These are phyloP conservation scores for Desmodesmus armatus DNA, from an alignment of 139 green algal genomes.

Conservation along the genomic window DNA sequence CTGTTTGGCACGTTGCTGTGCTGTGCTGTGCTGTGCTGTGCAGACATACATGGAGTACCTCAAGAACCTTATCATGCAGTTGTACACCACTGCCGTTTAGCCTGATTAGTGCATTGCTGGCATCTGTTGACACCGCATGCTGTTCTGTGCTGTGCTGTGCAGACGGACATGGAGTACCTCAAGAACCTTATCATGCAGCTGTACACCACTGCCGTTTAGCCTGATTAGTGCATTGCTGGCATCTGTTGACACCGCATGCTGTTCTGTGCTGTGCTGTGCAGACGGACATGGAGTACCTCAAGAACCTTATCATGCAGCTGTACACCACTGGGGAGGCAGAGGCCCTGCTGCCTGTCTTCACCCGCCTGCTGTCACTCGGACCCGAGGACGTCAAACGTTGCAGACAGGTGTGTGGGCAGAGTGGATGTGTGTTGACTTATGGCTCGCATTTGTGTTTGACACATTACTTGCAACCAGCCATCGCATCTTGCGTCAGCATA, in stretches of 20 bases:
- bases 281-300: conserved; percentile 70
- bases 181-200: conserved; percentile 67
- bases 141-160: too few relatives aligned
- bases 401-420: not conserved
- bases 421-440: not conserved
- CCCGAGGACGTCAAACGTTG: conserved; percentile 38
- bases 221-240: too few relatives aligned
- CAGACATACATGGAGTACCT: conserved; percentile 68
- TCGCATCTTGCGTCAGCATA: not conserved
- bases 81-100: conserved; percentile 67
- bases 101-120: too few relatives aligned
- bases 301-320: conserved; percentile 65
- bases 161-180: conserved; percentile 68
- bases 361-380: conserved; percentile 60
- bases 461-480: not conserved
- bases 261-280: too few relatives aligned
- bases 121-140: too few relatives aligned
- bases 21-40: too few relatives aligned
- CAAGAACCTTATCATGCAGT: conserved; percentile 64
- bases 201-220: too few relatives aligned
- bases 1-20: too few relatives aligned
- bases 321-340: conserved; percentile 67
- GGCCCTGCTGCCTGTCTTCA: conserved; percentile 66
- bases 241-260: too few relatives aligned
- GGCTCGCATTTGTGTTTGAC: not conserved